phyloP scores from a whole-genome alignment of 805 yeast genomes.

The Candida pseudofarinosa region DNA sequence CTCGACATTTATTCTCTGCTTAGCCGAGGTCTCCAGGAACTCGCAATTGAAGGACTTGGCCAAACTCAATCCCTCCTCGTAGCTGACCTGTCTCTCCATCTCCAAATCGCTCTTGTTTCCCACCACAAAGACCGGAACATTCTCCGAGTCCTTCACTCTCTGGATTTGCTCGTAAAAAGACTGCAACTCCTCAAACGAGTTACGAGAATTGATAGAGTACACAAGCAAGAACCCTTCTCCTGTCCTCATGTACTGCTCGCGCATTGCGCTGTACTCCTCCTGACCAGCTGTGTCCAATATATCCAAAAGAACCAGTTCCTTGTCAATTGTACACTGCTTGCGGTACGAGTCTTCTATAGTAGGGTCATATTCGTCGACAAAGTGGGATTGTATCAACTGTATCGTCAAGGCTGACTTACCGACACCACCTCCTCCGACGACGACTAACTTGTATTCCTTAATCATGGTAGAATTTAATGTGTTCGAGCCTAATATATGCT shows the following conservation, averaged over 20 bases:
- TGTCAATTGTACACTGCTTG: slow-evolving; percentile 81
- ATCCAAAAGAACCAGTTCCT: slow-evolving; percentile 70
- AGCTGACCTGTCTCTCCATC: slow-evolving; percentile 68
- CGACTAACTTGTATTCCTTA: slow-evolving; percentile 87
- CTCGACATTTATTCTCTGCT: slow-evolving; percentile 85
- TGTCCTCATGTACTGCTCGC: slow-evolving; percentile 91
- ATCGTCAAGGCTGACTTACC: slow-evolving; percentile 97
- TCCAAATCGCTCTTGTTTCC: slow-evolving; percentile 80
- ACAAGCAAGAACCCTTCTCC: slow-evolving; percentile 93
- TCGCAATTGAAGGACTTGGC: slow-evolving; percentile 66
- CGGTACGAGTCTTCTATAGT: slow-evolving; percentile 92
- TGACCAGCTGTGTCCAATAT: slow-evolving; percentile 98
- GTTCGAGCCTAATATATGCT: too few species aligned
- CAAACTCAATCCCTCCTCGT: slow-evolving; percentile 56
- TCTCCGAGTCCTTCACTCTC: slow-evolving; percentile 69
- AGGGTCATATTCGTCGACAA: slow-evolving; percentile 97
- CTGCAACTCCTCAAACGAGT: slow-evolving; percentile 79
- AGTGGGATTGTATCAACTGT: slow-evolving; percentile 89
- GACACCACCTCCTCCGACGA: slow-evolving; percentile 98
- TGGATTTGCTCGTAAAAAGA: slow-evolving; percentile 74
- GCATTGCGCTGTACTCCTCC: slow-evolving; percentile 85
- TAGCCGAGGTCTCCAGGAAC: slow-evolving; percentile 91
- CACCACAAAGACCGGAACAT: slow-evolving; percentile 74
- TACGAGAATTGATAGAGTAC: slow-evolving; percentile 80
- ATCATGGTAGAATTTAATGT: too few species aligned